These are phyloP conservation scores for Gastrolobium villosum DNA, from an alignment of 306 rosid species.

Conservation along the genomic window DNA sequence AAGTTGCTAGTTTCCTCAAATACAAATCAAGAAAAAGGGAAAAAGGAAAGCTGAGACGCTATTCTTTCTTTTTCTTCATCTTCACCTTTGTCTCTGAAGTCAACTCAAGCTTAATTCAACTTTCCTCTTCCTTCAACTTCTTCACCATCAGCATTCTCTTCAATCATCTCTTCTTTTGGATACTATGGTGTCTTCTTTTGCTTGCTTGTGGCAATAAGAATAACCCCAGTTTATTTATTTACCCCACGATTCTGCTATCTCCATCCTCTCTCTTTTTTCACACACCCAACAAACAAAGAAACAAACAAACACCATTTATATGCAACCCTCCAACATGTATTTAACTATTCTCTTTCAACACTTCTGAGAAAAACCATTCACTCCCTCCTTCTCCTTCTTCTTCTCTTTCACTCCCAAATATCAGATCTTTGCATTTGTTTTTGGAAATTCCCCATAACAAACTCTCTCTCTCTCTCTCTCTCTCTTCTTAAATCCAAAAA, in stretches of 20 bases:
- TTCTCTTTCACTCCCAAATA: not conserved
- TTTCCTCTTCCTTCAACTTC: slow-evolving; percentile 53
- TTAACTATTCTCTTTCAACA: slow-evolving; percentile 32
- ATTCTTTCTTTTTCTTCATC: slow-evolving; percentile 2
- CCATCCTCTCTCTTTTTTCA: not conserved
- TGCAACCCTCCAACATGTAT: slow-evolving; percentile 32
- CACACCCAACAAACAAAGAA: not conserved
- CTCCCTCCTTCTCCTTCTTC: not conserved
- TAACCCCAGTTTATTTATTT: not conserved
- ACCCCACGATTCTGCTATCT: slow-evolving; percentile 35
- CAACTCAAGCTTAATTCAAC: slow-evolving; percentile 65
- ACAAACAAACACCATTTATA: slow-evolving; percentile 17
- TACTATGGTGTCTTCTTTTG: not conserved
- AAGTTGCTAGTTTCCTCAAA: not conserved
- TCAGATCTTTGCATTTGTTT: slow-evolving; percentile 44
- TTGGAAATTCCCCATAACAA: not conserved
- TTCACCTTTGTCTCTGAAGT: slow-evolving; percentile 37
- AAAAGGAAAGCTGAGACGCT: slow-evolving; percentile 13
- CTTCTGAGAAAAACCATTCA: not conserved
- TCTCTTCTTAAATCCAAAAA: slow-evolving; percentile 5
- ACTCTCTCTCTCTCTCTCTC: not conserved
- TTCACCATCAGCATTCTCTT: not conserved
- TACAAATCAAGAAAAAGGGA: slow-evolving; percentile 14
- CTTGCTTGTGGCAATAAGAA: not conserved
- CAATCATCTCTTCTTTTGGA: slow-evolving; percentile 15